A percentile compares a stretch with the other conserved stretches of the same genome.
Conservation (phyloP, 2,329 filamentous ascomycete species). For the Cladosporium sp. region DNA sequence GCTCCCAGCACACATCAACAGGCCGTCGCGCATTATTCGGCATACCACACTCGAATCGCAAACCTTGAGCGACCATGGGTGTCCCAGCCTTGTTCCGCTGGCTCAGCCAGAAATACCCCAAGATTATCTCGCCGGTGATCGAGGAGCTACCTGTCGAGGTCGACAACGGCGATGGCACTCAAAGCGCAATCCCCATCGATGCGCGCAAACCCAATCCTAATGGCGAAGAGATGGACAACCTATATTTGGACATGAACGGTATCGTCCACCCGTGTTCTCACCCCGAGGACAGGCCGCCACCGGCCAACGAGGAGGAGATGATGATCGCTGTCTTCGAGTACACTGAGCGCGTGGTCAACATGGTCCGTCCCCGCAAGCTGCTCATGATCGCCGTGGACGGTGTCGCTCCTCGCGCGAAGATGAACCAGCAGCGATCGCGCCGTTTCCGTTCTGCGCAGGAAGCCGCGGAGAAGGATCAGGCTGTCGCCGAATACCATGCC, state of each 20-base stretch:
- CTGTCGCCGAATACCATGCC: conserved; percentile 82
- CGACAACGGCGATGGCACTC: conserved; percentile 72
- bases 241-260: conserved; percentile 99
- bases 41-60: not conserved
- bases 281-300: conserved; percentile 85
- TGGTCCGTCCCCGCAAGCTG: conserved; percentile 92
- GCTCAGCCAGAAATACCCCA: conserved; percentile 94
- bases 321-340: conserved; percentile 98
- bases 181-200: conserved; percentile 75
- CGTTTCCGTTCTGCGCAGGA: conserved; percentile 93
- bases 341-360: conserved; percentile 97
- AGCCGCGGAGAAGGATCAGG: conserved; percentile 85
- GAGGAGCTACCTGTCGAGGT: conserved; percentile 78
- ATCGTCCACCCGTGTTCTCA: conserved; percentile 99
- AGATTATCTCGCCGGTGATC: conserved; percentile 86
- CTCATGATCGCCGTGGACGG: conserved; percentile 98
- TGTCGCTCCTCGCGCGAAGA: conserved; percentile 94
- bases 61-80: conserved; percentile 58
- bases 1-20: too few relatives aligned
- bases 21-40: too few relatives aligned
- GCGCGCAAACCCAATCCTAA: conserved; percentile 84
- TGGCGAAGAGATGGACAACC: conserved; percentile 94
- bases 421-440: conserved; percentile 97
- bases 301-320: conserved; percentile 96
- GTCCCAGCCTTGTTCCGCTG: conserved; percentile 93